Conservation (phyloP, 345 rosid genomes). For the Isatis tinctoria region DNA sequence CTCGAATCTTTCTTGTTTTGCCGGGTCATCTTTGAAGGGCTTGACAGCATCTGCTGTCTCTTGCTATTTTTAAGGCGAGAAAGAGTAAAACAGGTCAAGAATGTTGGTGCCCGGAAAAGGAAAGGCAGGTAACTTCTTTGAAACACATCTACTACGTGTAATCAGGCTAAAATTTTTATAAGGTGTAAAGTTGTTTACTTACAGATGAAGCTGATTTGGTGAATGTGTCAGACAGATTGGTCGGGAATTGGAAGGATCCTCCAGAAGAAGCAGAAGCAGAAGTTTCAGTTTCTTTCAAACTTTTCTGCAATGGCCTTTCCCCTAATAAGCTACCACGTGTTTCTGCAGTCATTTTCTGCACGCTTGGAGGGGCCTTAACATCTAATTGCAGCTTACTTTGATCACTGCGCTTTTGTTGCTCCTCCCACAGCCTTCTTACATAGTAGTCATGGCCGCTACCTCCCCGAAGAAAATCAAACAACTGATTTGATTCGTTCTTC, state of each 20-base stretch:
- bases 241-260: conserved; percentile 51
- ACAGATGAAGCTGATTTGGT: conserved; percentile 66
- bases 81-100: conserved; percentile 1
- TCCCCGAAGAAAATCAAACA: conserved; percentile 82
- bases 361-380: conserved; percentile 43
- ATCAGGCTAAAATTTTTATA: neutral
- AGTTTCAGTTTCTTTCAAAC: conserved; percentile 42
- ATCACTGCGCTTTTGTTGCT: conserved; percentile 55
- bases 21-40: conserved; percentile 82
- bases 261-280: conserved; percentile 43
- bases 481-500: conserved; percentile 82
- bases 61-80: conserved; percentile 38
- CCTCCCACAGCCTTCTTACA: conserved; percentile 86
- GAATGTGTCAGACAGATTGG: conserved; percentile 83
- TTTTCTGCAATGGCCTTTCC: conserved; percentile 83
- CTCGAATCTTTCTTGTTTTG: conserved; percentile 93
- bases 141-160: conserved; percentile 4
- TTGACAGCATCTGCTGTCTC: conserved; percentile 57
- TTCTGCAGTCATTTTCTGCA: conserved; percentile 77
- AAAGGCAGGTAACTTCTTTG: conserved; percentile 6
- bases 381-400: conserved; percentile 52
- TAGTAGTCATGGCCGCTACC: conserved; percentile 86
- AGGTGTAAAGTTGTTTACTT: conserved; percentile 36
- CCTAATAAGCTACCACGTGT: conserved; percentile 81
- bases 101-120: conserved; percentile 7